Evolutionary conservation across 1,139 yeast species (phyloP).

Genomic region (Sugiyamaella novakii): DNA sequence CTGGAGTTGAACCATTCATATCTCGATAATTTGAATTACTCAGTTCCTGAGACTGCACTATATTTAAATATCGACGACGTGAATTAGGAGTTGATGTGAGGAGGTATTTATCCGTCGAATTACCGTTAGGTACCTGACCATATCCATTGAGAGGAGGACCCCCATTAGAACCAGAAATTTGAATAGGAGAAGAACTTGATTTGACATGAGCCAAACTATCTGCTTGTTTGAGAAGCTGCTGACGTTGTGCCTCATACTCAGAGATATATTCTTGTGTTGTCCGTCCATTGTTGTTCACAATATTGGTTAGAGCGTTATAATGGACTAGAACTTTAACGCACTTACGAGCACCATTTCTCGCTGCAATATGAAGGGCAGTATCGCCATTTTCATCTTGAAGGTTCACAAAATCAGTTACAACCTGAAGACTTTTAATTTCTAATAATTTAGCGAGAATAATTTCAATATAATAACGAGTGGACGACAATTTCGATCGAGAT

Average conservation of each 20-base stretch:
- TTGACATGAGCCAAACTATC: slow-evolving; percentile 23
- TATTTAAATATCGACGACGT: slow-evolving; percentile 1
- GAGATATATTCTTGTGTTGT: slow-evolving; percentile 73
- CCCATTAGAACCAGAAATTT: slow-evolving; percentile 4
- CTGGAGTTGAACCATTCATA: slow-evolving; percentile 1
- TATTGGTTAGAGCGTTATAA: slow-evolving; percentile 71
- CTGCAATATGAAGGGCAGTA: slow-evolving; percentile 83
- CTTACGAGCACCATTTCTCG: slow-evolving; percentile 71
- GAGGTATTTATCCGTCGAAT: slow-evolving; percentile 1
- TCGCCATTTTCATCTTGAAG: slow-evolving; percentile 83
- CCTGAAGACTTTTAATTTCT: slow-evolving; percentile 57
- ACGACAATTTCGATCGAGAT: slow-evolving; percentile 63
- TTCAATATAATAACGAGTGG: slow-evolving; percentile 83
- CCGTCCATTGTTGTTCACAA: slow-evolving; percentile 69
- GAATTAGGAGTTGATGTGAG: slow-evolving; percentile 4
- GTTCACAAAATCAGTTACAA: slow-evolving; percentile 60
- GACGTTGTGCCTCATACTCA: slow-evolving; percentile 45
- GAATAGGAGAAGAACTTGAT: slow-evolving; percentile 35
- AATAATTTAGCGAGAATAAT: slow-evolving; percentile 68
- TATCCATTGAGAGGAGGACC: slow-evolving; percentile 4
- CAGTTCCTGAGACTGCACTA: not conserved
- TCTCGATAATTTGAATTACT: not conserved
- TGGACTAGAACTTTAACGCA: slow-evolving; percentile 72
- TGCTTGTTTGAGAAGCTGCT: slow-evolving; percentile 17
- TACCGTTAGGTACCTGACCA: slow-evolving; percentile 7